phyloP scores from a whole-genome alignment of 192 early-diverging fungal genomes.

The Gryganskiella cystojenkinii region DNA sequence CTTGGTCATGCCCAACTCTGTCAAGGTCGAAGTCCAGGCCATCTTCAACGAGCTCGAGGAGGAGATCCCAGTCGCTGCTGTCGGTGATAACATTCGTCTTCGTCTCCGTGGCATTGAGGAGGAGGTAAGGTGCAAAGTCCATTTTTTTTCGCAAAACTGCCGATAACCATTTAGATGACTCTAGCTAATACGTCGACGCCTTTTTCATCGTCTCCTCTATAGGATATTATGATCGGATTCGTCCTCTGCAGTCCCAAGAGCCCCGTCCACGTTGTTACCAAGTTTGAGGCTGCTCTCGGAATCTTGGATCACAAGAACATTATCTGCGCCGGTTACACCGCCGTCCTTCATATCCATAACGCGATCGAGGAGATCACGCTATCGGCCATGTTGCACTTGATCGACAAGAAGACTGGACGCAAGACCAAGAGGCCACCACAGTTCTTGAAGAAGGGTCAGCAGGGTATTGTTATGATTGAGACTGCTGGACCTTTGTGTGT shows the following conservation, averaged over 20 bases:
- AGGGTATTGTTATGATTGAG: conserved; percentile 86
- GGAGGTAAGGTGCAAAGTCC: conserved; percentile 78
- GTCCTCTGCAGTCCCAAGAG: conserved; percentile 79
- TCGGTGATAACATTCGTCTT: conserved; percentile 93
- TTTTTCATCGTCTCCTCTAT: neutral
- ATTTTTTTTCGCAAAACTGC: no score
- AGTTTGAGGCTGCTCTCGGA: conserved; percentile 89
- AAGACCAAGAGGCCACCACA: conserved; percentile 86
- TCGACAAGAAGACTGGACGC: conserved; percentile 92
- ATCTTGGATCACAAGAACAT: conserved; percentile 95
- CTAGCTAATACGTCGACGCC: no score
- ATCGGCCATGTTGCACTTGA: conserved; percentile 75
- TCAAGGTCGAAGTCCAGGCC: conserved; percentile 74
- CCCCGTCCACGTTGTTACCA: conserved; percentile 81
- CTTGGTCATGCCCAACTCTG: conserved; percentile 92
- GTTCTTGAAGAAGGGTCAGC: conserved; percentile 91
- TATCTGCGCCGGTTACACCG: conserved; percentile 91
- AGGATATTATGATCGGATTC: conserved; percentile 83
- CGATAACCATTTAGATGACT: no score
- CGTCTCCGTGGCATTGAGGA: conserved; percentile 90
- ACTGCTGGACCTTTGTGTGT: conserved; percentile 78
- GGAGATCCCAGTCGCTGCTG: conserved; percentile 75
- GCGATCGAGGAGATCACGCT: conserved; percentile 86
- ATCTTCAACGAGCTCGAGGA: conserved; percentile 84
- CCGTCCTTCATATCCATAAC: conserved; percentile 91